Conservation (phyloP, 1,139 yeast genomes). For the Taphrina wiesneri region DNA sequence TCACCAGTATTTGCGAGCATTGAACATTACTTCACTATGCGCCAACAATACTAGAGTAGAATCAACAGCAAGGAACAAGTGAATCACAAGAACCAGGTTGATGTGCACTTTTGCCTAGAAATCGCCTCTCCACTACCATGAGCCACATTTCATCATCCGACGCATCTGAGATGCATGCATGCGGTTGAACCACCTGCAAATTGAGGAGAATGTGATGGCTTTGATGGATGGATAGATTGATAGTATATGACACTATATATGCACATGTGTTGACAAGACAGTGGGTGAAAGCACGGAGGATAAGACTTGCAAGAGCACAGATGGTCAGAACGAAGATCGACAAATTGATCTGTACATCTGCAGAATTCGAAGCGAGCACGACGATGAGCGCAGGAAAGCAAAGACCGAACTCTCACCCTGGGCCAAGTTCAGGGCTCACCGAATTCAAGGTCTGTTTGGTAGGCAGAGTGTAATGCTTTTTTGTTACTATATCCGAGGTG, state of each 20-base stretch:
- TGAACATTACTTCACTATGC: neutral
- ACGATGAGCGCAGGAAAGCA: neutral
- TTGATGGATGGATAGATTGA: too few relatives aligned
- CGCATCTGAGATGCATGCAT: neutral
- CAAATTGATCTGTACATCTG: neutral
- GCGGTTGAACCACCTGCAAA: too few relatives aligned
- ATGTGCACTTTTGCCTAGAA: neutral
- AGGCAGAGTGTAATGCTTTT: constrained; percentile 16
- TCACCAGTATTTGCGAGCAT: neutral
- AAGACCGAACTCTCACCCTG: constrained; percentile 33
- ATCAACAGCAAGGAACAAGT: neutral
- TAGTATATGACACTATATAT: too few relatives aligned
- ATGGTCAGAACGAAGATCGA: neutral
- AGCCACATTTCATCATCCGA: neutral
- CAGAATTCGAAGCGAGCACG: neutral
- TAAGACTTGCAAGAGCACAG: too few relatives aligned
- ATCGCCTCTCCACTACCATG: neutral
- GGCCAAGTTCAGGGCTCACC: constrained; percentile 33
- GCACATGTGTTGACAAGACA: neutral
- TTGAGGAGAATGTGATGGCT: too few relatives aligned
- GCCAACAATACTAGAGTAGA: neutral
- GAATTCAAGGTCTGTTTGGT: constrained; percentile 24
- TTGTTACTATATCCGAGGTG: neutral
- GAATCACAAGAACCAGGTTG: neutral
- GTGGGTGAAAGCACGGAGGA: too few relatives aligned